Percentiles rank a stretch among this genome's conserved stretches.
phyloP scores from a whole-genome alignment of 768 basidiomycete species.

The Kwoniella newhampshirensis region DNA sequence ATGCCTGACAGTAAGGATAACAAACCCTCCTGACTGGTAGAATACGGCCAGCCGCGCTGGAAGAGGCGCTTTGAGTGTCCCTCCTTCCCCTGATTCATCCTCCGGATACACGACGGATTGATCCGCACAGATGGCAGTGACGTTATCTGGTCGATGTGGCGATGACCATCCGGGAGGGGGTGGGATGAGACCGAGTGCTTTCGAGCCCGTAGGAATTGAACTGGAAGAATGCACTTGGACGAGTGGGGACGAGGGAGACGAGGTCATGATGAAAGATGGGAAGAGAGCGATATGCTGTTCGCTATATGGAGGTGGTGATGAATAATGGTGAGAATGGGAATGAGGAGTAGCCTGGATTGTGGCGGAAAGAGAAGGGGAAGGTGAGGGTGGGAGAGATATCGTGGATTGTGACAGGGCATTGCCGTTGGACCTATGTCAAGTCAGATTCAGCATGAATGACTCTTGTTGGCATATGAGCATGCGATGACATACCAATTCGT shows the following conservation, averaged over 20 bases:
- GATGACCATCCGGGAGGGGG: constrained; percentile 53
- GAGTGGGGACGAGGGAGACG: constrained; percentile 46
- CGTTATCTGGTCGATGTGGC: constrained; percentile 45
- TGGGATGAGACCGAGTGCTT: constrained; percentile 48
- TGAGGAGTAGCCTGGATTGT: background rate
- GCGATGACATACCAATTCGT: constrained; percentile 45
- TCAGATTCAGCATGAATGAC: constrained; percentile 9
- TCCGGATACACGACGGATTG: constrained; percentile 33
- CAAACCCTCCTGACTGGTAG: constrained; percentile 51
- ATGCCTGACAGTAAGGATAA: constrained; percentile 24
- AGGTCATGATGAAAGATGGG: constrained; percentile 50
- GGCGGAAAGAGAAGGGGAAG: constrained; percentile 27
- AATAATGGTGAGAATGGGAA: background rate
- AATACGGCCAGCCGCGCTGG: constrained; percentile 46
- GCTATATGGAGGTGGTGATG: constrained; percentile 9
- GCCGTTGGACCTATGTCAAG: constrained; percentile 44
- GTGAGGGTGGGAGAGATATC: constrained; percentile 46
- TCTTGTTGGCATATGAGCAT: background rate
- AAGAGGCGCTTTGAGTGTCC: background rate
- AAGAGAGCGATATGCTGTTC: constrained; percentile 48
- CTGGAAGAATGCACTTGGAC: constrained; percentile 44
- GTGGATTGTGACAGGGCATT: constrained; percentile 42
- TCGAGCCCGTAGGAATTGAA: background rate
- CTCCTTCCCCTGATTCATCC: background rate
- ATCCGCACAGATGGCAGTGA: constrained; percentile 49